phyloP scores from a whole-genome alignment of 352 stramenopile genomes.

The Phytophthora lateralis region DNA sequence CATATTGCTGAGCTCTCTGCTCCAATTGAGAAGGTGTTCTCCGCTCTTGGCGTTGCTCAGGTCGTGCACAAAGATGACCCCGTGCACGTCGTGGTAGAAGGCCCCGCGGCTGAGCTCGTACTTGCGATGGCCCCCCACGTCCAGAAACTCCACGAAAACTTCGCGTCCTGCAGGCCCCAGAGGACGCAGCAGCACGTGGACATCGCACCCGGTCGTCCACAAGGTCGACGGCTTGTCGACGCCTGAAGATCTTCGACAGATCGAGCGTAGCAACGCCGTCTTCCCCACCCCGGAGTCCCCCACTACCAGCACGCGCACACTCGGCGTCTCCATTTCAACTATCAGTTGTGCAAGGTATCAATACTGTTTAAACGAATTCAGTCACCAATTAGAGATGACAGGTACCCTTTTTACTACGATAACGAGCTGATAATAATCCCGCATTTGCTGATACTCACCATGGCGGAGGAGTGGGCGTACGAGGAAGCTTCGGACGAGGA shows the following conservation, averaged over 20 bases:
- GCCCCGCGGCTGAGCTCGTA: slow-evolving; percentile 81
- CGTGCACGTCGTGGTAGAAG: slow-evolving; percentile 86
- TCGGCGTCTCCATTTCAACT: slow-evolving; percentile 68
- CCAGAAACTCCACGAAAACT: slow-evolving; percentile 83
- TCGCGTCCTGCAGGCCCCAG: slow-evolving; percentile 38
- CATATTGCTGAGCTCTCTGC: slow-evolving; percentile 46
- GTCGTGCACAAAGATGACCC: slow-evolving; percentile 84
- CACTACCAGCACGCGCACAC: slow-evolving; percentile 79
- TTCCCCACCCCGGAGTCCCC: slow-evolving; percentile 89
- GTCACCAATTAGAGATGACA: background rate
- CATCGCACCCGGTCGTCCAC: slow-evolving; percentile 86
- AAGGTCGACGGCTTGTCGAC: slow-evolving; percentile 34
- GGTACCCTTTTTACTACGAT: background rate
- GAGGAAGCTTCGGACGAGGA: slow-evolving; percentile 86
- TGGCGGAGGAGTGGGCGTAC: slow-evolving; percentile 72
- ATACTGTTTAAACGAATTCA: background rate
- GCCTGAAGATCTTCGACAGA: slow-evolving; percentile 45
- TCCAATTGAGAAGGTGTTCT: slow-evolving; percentile 71
- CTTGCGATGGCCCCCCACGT: slow-evolving; percentile 81
- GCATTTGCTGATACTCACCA: slow-evolving; percentile 25
- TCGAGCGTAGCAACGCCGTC: slow-evolving; percentile 67
- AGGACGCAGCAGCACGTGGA: slow-evolving; percentile 67
- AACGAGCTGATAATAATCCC: slow-evolving; percentile 3
- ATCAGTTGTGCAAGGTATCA: background rate
- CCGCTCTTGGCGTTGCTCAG: slow-evolving; percentile 79